Conservation (phyloP, 768 basidiomycete genomes). For the Dioszegia hungarica region DNA sequence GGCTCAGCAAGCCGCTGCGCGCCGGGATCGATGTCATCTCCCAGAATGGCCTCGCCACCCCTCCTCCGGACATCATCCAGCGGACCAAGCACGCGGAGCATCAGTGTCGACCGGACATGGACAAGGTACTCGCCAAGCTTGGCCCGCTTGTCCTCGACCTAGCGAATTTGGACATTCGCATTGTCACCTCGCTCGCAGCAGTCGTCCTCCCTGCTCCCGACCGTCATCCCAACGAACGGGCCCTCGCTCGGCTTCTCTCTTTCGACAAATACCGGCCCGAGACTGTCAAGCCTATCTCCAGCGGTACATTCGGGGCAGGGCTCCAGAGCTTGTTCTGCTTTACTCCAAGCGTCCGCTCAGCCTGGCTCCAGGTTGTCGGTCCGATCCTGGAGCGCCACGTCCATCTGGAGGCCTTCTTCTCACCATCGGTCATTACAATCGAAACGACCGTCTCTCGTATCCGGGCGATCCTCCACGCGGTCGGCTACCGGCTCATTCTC, state of each 20-base stretch:
- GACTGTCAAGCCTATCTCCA: not conserved
- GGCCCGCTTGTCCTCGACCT: no score
- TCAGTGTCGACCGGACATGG: not conserved
- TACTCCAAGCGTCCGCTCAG: not conserved
- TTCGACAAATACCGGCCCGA: no score
- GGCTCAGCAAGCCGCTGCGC: slow-evolving; percentile 16
- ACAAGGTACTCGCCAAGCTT: no score
- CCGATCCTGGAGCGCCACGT: not conserved
- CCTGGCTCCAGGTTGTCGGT: not conserved
- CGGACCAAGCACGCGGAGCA: not conserved
- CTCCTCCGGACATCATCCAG: not conserved
- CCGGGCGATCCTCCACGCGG: not conserved
- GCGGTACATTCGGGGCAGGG: not conserved
- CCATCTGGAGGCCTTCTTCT: not conserved
- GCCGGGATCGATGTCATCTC: not conserved
- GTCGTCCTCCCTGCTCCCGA: no score
- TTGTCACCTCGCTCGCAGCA: no score
- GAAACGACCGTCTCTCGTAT: not conserved
- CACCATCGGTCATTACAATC: not conserved
- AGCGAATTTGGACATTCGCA: no score
- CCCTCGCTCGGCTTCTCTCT: no score
- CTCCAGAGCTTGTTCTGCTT: not conserved
- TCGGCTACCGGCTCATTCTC: not conserved
- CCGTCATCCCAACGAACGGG: no score
- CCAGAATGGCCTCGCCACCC: not conserved